Base-by-base conservation (phyloP, 2,329 filamentous ascomycete genomes). In the Venturia pyrina region DNA sequence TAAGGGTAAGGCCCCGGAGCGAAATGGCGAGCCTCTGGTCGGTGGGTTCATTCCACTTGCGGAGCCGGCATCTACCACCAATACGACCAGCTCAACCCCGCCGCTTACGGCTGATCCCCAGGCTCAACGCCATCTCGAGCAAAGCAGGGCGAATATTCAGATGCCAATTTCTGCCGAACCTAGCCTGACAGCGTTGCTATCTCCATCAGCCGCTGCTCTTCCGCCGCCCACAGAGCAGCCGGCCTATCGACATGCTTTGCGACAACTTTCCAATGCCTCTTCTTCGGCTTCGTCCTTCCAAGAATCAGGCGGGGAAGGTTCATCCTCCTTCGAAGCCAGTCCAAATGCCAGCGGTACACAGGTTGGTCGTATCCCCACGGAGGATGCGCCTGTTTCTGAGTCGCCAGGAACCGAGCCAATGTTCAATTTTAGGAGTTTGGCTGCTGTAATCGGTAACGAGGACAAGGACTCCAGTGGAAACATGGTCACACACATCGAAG, bases 371-470 rank as follows among this genome's bases (percentile, higher is more conserved):
- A 11, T 32, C 15, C 21, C 34, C 15, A 34, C 21, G 5, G 68
- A 65, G 3, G 44, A 64, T 15, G 62, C 11, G n/a, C 19, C 53
- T 10, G 41, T 10, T 28, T 50, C 43, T 77, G 11, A 78, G 74
- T 76, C 79, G 7, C 82, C 83, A 32, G 81, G 82, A 59, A 78
- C 82, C 0, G 93, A 97, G 73, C 86, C 91, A 3, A 86, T 96
- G 84, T 95, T 96, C 77, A 97, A 96, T 75, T 97, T 97, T 73
- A 83, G 87, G 66, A 96, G 91, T 70, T 79, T 98, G 28, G 90
- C 91, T 1, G 90, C 91, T 68, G 90, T 96, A 74, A 90, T 97
- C 7, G 67, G 66, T 28, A 37, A 46, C 28, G 67, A 70, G 34
- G 72, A 71, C 40, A 65, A 43, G 13, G 53, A 59, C n/a, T n/a